A percentile compares a stretch with the other conserved stretches of the same genome.
Conservation (phyloP, 192 early-diverging fungal species). For the Backusella australiensis region DNA sequence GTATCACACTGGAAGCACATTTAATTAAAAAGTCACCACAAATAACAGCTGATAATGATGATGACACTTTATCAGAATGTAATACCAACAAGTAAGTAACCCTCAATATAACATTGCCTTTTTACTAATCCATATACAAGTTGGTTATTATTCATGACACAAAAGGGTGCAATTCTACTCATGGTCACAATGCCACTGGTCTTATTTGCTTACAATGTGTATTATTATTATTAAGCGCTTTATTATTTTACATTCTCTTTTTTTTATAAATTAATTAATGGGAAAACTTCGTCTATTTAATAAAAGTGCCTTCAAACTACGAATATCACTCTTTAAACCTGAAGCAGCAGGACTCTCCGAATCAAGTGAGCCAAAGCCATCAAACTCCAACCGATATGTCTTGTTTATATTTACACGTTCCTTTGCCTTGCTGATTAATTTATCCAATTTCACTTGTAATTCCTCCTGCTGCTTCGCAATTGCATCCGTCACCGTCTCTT, state of each 20-base stretch:
- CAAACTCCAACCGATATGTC: neutral
- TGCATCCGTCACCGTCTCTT: neutral
- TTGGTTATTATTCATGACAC: neutral
- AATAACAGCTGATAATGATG: neutral
- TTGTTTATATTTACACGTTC: neutral
- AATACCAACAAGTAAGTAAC: neutral
- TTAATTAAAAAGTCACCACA: neutral
- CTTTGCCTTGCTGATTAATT: neutral
- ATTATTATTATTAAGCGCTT: neutral
- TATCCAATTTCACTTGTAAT: neutral
- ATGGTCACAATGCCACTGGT: neutral
- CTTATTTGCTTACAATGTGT: neutral
- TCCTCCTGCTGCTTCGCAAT: slow-evolving; percentile 3
- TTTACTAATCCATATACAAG: neutral
- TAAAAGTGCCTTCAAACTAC: slow-evolving; percentile 44
- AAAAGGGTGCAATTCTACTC: neutral
- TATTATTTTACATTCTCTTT: neutral
- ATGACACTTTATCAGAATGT: neutral
- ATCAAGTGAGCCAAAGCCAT: neutral
- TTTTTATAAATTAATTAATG: neutral
- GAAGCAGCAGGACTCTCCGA: slow-evolving; percentile 19
- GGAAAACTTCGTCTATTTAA: slow-evolving; percentile 52
- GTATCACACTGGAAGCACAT: neutral
- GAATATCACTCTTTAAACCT: slow-evolving; percentile 48
- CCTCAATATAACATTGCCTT: no score